Conservation (phyloP, 495 filamentous ascomycete species). For the Penicillium samsonianum region DNA sequence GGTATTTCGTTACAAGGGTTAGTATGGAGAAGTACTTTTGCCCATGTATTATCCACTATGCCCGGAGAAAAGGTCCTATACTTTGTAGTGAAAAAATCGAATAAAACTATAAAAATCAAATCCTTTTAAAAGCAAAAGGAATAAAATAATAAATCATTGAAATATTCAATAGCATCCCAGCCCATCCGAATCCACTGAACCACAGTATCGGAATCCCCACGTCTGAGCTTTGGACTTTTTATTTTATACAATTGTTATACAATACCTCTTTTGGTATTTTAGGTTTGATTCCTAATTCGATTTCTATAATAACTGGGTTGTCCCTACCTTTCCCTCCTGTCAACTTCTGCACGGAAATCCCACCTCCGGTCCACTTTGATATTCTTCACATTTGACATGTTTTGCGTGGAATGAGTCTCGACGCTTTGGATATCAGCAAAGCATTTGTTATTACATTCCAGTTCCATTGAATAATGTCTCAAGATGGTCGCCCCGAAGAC, state of each 20-base stretch:
- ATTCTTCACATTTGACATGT: background rate
- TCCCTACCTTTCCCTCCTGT: background rate
- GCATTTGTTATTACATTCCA: slow-evolving; percentile 21
- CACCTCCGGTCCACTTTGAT: background rate
- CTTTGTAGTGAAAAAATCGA: no score
- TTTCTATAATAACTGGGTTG: slow-evolving; percentile 1
- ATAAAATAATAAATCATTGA: background rate
- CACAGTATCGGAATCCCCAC: slow-evolving; percentile 7
- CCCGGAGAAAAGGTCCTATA: background rate
- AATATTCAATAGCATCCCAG: background rate
- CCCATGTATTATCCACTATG: background rate
- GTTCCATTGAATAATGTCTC: slow-evolving; percentile 34
- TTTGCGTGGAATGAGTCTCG: slow-evolving; percentile 19
- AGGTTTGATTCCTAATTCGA: background rate
- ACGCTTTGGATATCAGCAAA: slow-evolving; percentile 14
- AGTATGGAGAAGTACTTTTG: background rate
- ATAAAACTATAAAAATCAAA: no score
- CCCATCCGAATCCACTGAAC: slow-evolving; percentile 1
- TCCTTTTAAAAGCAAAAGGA: background rate
- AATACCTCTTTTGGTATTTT: background rate
- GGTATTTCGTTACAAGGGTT: background rate
- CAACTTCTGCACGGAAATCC: slow-evolving; percentile 2
- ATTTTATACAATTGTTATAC: background rate
- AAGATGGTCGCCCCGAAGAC: slow-evolving; percentile 34
- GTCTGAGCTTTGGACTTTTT: background rate